Percentiles rank a stretch among this genome's conserved stretches.
Conservation (phyloP, 202 grass and related monocot species). For the Panicum virgatum region DNA sequence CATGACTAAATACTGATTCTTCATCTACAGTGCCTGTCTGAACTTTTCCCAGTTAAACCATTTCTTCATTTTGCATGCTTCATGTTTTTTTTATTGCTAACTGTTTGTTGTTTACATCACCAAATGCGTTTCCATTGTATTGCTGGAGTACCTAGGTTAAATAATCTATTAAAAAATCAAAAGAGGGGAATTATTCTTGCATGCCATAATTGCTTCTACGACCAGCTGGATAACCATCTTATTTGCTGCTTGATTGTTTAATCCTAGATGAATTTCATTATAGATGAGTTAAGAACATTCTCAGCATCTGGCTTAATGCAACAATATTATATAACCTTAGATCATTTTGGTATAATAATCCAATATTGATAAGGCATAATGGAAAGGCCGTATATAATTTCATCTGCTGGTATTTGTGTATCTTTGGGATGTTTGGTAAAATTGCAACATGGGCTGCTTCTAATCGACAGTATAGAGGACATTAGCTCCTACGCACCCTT, state of each 20-base stretch:
- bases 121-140: slow-evolving; percentile 14
- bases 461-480: background rate
- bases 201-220: background rate
- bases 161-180: background rate
- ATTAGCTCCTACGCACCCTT: background rate
- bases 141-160: background rate
- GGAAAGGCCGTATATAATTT: background rate
- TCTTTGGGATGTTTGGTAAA: slow-evolving; percentile 3
- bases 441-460: background rate
- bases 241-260: background rate
- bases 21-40: background rate
- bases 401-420: background rate
- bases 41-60: slow-evolving; percentile 3
- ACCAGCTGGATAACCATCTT: background rate
- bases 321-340: background rate
- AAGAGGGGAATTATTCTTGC: background rate
- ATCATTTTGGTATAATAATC: background rate
- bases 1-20: slow-evolving; percentile 7
- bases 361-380: slow-evolving; percentile 6
- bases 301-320: background rate
- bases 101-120: slow-evolving; percentile 1
- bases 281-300: background rate
- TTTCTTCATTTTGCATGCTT: background rate
- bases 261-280: slow-evolving; percentile 13
- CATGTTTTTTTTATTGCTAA: background rate